These are phyloP conservation scores for Thinopyrum obtusiflorum DNA, from an alignment of 202 grass and related monocot genomes.

Conservation along the genomic window DNA sequence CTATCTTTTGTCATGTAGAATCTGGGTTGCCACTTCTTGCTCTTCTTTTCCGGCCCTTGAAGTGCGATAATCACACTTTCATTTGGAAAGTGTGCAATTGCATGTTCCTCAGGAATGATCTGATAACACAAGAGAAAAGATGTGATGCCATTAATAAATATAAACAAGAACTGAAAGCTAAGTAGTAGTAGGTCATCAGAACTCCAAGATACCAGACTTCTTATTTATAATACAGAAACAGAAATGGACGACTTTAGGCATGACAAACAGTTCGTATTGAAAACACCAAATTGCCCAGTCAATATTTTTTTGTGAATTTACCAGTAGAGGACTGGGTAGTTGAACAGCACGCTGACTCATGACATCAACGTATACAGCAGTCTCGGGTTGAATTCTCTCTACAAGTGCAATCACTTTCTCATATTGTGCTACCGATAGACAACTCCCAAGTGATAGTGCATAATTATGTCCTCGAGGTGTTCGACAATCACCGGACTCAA, in stretches of 20 bases:
- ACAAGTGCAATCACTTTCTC: background rate
- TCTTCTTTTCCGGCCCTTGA: background rate
- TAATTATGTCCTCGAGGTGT: background rate
- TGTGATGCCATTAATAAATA: background rate
- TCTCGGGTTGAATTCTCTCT: background rate
- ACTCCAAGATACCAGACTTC: background rate
- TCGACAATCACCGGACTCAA: background rate
- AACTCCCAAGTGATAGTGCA: background rate
- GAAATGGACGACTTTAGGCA: background rate
- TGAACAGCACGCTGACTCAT: background rate
- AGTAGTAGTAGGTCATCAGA: background rate
- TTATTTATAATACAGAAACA: background rate
- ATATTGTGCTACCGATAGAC: background rate
- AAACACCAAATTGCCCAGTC: background rate
- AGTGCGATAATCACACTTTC: background rate
- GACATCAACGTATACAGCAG: background rate
- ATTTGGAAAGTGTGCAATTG: background rate
- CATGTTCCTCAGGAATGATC: background rate
- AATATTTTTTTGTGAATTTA: background rate
- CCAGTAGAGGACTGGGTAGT: background rate
- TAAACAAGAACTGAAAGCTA: background rate
- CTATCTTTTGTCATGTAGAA: background rate
- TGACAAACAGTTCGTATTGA: background rate
- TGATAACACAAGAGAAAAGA: background rate
- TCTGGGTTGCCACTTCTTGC: background rate